phyloP scores from a whole-genome alignment of 2,329 filamentous ascomycete genomes.

The Pseudocercospora crystallina region DNA sequence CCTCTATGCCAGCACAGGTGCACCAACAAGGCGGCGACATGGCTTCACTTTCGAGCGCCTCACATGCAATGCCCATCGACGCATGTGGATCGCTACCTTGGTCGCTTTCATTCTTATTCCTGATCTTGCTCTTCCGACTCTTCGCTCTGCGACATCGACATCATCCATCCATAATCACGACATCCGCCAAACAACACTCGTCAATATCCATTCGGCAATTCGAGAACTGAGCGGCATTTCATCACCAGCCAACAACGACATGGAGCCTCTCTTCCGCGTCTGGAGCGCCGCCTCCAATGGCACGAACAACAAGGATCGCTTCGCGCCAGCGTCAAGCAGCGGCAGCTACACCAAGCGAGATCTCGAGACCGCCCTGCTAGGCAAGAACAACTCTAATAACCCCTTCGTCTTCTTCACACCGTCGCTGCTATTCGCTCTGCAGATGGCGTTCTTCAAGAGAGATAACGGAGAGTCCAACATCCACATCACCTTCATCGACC shows the following conservation, averaged over 20 bases:
- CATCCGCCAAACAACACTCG: too few relatives aligned
- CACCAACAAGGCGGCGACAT: too few relatives aligned
- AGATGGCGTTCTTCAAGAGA: conserved; percentile 6
- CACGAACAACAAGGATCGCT: conserved; percentile 3
- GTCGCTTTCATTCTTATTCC: too few relatives aligned
- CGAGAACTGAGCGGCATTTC: background rate
- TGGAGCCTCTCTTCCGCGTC: conserved; percentile 11
- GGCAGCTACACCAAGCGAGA: background rate
- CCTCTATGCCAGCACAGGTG: too few relatives aligned
- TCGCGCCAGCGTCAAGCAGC: conserved; percentile 8
- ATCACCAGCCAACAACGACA: background rate
- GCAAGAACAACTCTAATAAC: conserved; percentile 4
- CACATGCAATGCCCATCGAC: too few relatives aligned
- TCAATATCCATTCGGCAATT: too few relatives aligned
- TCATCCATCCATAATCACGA: too few relatives aligned
- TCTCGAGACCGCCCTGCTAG: conserved; percentile 6
- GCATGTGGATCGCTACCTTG: too few relatives aligned
- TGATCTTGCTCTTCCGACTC: too few relatives aligned
- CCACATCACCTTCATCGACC: conserved; percentile 9
- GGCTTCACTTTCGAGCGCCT: too few relatives aligned
- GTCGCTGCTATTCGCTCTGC: conserved; percentile 14
- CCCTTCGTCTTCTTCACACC: conserved; percentile 14
- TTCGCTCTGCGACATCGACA: too few relatives aligned
- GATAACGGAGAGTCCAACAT: conserved; percentile 3
- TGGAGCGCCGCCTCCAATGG: conserved; percentile 12